Percentiles rank a stretch among this genome's conserved stretches.
Conservation (phyloP, 805 yeast genomes). For the Nakazawaea peltata region DNA sequence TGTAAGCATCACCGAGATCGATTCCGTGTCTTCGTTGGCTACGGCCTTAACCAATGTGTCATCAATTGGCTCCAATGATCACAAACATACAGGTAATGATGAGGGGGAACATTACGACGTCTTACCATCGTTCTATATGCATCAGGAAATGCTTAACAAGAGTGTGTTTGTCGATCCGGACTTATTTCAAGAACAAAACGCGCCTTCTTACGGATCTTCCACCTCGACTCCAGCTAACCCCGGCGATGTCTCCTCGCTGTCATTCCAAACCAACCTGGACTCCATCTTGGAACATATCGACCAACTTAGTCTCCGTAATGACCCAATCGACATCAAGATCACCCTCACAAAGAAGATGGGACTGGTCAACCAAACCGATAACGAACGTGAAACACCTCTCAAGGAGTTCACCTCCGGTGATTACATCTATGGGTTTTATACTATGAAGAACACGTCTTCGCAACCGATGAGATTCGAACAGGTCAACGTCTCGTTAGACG, state of each 20-base stretch:
- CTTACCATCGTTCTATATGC: constrained; percentile 64
- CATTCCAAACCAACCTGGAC: no score
- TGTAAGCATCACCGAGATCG: no score
- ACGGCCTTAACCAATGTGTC: not conserved
- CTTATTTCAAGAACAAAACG: no score
- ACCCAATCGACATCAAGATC: not conserved
- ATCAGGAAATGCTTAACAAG: constrained; percentile 29
- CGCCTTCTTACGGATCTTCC: no score
- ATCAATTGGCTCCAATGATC: no score
- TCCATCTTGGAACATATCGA: constrained; percentile 6
- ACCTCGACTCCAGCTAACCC: not conserved
- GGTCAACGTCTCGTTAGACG: constrained; percentile 53
- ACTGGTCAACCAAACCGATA: not conserved
- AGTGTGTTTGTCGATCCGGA: not conserved
- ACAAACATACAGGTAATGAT: no score
- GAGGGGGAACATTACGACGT: constrained; percentile 31
- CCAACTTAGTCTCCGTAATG: not conserved
- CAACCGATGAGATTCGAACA: constrained; percentile 48
- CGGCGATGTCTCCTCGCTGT: no score
- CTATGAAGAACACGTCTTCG: constrained; percentile 31
- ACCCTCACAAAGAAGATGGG: constrained; percentile 1
- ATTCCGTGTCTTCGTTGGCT: not conserved
- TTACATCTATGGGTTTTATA: constrained; percentile 47
- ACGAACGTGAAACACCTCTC: constrained; percentile 22
- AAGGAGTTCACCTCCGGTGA: constrained; percentile 66